A percentile compares a stretch with the other conserved stretches of the same genome.
These are phyloP conservation scores for Phytophthora sansomeana DNA, from an alignment of 352 stramenopile species.

Conservation along the genomic window DNA sequence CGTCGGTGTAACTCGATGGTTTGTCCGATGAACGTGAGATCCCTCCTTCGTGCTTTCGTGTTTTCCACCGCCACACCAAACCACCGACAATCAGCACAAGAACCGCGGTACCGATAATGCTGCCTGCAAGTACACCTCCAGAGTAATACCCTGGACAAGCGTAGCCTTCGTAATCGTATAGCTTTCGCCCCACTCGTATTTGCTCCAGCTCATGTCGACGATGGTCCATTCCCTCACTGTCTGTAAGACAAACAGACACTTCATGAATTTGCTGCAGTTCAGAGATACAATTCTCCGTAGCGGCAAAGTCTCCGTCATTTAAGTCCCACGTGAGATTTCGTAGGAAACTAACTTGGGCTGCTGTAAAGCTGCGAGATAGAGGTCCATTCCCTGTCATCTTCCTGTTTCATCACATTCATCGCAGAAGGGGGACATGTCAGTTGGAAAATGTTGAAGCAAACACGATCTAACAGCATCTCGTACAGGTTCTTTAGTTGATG, in stretches of 20 bases:
- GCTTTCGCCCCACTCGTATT: slow-evolving; percentile 1
- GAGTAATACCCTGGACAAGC: slow-evolving; percentile 18
- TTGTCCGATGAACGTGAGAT: neutral
- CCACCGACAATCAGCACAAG: slow-evolving; percentile 10
- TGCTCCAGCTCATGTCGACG: neutral
- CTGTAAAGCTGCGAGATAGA: slow-evolving; percentile 17
- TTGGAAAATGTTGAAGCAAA: too few relatives aligned
- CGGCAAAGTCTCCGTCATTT: slow-evolving; percentile 16
- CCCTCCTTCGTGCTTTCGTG: neutral
- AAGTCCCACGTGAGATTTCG: slow-evolving; percentile 17
- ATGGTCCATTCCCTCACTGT: too few relatives aligned
- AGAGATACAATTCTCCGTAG: neutral
- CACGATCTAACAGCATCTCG: neutral
- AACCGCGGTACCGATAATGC: slow-evolving; percentile 16
- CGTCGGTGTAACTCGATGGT: neutral
- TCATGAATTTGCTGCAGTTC: slow-evolving; percentile 14
- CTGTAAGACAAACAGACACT: slow-evolving; percentile 12
- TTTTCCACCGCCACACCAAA: slow-evolving; percentile 19
- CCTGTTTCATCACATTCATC: slow-evolving; percentile 8
- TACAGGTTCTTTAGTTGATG: slow-evolving; percentile 16
- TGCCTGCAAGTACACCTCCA: slow-evolving; percentile 15
- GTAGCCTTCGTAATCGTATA: slow-evolving; percentile 15
- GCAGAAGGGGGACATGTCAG: too few relatives aligned
- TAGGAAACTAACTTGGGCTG: slow-evolving; percentile 18
- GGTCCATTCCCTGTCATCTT: slow-evolving; percentile 8